A percentile compares a stretch with the other conserved stretches of the same genome.
Evolutionary conservation across 1,284 basidiomycete species (phyloP).

Genomic region (Sporisorium sorghi): DNA sequence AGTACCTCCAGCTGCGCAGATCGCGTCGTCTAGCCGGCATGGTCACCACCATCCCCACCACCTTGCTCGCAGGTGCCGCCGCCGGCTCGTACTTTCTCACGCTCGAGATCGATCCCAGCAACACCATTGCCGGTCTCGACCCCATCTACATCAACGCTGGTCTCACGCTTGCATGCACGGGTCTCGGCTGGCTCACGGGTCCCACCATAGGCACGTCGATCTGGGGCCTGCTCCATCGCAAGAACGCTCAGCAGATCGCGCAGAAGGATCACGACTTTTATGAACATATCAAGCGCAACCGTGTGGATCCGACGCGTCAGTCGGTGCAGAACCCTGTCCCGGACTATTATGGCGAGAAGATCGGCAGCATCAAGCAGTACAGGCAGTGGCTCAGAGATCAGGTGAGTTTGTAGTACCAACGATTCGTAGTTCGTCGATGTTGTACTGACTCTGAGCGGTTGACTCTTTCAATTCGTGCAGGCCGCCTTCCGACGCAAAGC

Average conservation of each 20-base stretch:
- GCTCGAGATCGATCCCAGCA: conserved; percentile 60
- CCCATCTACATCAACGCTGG: conserved; percentile 62
- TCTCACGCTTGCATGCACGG: conserved; percentile 60
- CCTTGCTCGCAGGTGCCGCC: conserved; percentile 50
- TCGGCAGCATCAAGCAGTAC: conserved; percentile 63
- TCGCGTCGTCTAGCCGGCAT: conserved; percentile 60
- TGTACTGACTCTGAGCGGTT: not conserved
- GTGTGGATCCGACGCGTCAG: conserved; percentile 63
- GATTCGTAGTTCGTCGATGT: not conserved
- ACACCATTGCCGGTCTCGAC: conserved; percentile 61
- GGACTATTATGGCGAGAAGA: conserved; percentile 67
- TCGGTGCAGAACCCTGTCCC: conserved; percentile 66
- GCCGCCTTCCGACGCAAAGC: conserved; percentile 63
- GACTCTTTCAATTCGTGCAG: conserved; percentile 5
- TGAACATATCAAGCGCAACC: conserved; percentile 57
- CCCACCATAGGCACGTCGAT: conserved; percentile 58
- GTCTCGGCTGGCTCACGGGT: conserved; percentile 64
- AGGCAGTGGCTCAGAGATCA: conserved; percentile 68
- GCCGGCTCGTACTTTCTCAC: conserved; percentile 64
- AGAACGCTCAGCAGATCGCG: conserved; percentile 55
- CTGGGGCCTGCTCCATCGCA: conserved; percentile 59
- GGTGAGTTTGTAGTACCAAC: conserved; percentile 3
- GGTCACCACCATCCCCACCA: conserved; percentile 64
- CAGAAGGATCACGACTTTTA: conserved; percentile 64
- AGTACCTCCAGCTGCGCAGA: conserved; percentile 58